A percentile compares a stretch with the other conserved stretches of the same genome.
Evolutionary conservation across 192 early-diverging fungal species (phyloP).

Genomic region (Backusella liffmaniae): DNA sequence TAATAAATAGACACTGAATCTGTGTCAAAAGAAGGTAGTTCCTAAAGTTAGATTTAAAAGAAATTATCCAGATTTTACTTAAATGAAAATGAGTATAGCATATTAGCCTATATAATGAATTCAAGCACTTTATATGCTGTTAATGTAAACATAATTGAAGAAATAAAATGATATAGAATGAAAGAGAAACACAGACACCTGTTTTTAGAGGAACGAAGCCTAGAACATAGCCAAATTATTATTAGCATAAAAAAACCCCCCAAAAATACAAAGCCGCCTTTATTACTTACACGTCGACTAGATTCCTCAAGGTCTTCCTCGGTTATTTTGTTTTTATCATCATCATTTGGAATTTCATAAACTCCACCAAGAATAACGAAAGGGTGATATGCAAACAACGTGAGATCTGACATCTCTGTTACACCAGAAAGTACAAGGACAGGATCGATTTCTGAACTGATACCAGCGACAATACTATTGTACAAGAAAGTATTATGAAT

Average conservation of each 20-base stretch:
- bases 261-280: background rate
- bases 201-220: conserved; percentile 10
- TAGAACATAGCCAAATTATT: background rate
- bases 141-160: too few species aligned
- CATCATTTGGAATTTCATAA: conserved; percentile 33
- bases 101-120: too few species aligned
- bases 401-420: conserved; percentile 42
- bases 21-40: background rate
- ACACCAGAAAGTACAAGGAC: conserved; percentile 58
- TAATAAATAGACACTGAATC: background rate
- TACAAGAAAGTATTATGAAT: background rate
- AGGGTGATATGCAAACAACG: conserved; percentile 49
- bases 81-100: too few species aligned
- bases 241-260: background rate
- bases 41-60: too few species aligned
- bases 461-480: conserved; percentile 50
- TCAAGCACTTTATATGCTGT: too few species aligned
- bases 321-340: conserved; percentile 17
- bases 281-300: conserved; percentile 10
- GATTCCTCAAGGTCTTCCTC: conserved; percentile 29
- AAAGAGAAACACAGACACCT: background rate
- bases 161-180: too few species aligned
- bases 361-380: conserved; percentile 54
- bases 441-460: conserved; percentile 54
- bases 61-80: too few species aligned